Evolutionary conservation across 305 asterid genomes (phyloP).

Genomic region (Fraxinus baroniana): DNA sequence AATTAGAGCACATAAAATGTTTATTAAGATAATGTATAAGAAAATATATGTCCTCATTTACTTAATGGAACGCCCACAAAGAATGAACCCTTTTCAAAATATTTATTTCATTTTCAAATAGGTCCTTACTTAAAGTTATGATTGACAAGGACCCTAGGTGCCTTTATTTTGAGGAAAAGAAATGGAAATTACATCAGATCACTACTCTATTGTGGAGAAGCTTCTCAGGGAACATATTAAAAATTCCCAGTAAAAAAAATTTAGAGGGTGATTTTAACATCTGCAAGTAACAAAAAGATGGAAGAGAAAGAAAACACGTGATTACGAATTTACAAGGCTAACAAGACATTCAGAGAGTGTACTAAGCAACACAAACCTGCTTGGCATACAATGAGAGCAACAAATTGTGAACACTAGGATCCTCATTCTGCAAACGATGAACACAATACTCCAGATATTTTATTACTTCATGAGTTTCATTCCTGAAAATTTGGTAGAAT

Average conservation of each 20-base stretch:
- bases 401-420: slow-evolving; percentile 92
- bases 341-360: slow-evolving; percentile 20
- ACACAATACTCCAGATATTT: slow-evolving; percentile 91
- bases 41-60: neutral
- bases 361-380: slow-evolving; percentile 58
- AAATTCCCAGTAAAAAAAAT: neutral
- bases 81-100: neutral
- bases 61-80: neutral
- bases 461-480: slow-evolving; percentile 96
- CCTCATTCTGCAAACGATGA: slow-evolving; percentile 93
- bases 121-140: neutral
- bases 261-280: slow-evolving; percentile 5
- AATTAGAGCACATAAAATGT: slow-evolving; percentile 3
- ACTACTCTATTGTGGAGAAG: neutral
- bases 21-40: neutral
- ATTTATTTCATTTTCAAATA: neutral
- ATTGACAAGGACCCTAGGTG: neutral
- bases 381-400: slow-evolving; percentile 82
- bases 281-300: slow-evolving; percentile 2
- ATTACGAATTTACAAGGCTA: slow-evolving; percentile 15
- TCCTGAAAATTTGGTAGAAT: slow-evolving; percentile 53
- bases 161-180: neutral
- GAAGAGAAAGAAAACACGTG: slow-evolving; percentile 11
- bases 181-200: neutral
- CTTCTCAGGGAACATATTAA: neutral